Base-by-base conservation (phyloP, 2,329 filamentous ascomycete genomes). In the Fonsecaea pedrosoi region DNA sequence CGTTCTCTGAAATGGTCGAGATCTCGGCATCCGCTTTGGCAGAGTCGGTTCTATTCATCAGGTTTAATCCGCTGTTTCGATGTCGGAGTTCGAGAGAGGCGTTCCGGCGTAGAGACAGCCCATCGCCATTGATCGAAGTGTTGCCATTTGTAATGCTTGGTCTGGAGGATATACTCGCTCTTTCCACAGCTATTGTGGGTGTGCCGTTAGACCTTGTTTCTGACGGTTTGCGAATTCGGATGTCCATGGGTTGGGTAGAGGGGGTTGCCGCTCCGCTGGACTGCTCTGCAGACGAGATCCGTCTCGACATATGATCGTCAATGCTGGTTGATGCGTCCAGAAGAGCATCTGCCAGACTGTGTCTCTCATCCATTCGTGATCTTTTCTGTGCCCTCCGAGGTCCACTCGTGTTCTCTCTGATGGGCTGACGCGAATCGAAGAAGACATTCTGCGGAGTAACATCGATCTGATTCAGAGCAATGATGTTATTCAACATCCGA, bases 281-380 rank as follows among this genome's bases (percentile, higher is more conserved):
- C 37, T 54, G 68, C 32, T 62, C 59, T 45, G 66, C 62, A 7
- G 64, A 63, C 38, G 67, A 67, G 25, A 56, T 38, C 42, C 56
- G 53, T 40, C 65, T 50, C 32, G 38, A 30, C 37, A 54, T 35
- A 54, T 58, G 62, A 70, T 90, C 89, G 74, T 94, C 90, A 69
- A 95, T 92, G 0, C 91, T 93, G 80, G 92, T 94, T 0, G 93
- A 96, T 6, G 95, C 95, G 78, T 98, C 95, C 35, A 96, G 83
- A 15, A 98, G 82, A 5, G 95, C 95, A 78, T 98, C 94, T 3
- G 92, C 88, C 71, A 98, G 95, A 0, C 93, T 96, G 72, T 92
- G 91, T 4, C 87, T 86, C 9, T 72, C 78, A 79, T 81, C 66
- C 76, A 82, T 65, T 66, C 77, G 69, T 45, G 66, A 48, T 37